phyloP scores from a whole-genome alignment of 1,284 basidiomycete species.

The Leccinum fallax region DNA sequence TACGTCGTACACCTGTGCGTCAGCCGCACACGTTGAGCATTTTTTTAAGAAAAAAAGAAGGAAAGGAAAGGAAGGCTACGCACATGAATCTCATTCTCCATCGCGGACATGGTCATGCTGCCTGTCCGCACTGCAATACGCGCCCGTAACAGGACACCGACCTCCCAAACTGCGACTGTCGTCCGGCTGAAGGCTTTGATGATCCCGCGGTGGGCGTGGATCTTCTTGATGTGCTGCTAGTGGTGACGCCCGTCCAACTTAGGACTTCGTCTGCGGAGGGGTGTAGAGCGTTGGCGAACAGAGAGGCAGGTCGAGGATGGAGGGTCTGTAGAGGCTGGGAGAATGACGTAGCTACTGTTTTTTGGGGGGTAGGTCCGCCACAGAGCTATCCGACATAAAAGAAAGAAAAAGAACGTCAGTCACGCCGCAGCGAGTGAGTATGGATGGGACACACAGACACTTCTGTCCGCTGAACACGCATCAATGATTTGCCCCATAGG shows the following conservation, averaged over 20 bases:
- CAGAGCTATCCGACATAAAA: constrained; percentile 44
- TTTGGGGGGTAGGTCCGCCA: constrained; percentile 77
- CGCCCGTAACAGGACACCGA: constrained; percentile 79
- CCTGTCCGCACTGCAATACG: constrained; percentile 42
- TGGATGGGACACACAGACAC: constrained; percentile 61
- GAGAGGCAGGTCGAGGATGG: constrained; percentile 80
- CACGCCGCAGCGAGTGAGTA: not conserved
- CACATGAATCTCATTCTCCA: constrained; percentile 91
- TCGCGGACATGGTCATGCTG: no score
- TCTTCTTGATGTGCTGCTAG: constrained; percentile 69
- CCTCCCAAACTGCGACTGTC: constrained; percentile 77
- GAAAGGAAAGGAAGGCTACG: constrained; percentile 32
- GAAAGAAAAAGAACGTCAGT: no score
- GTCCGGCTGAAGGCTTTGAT: constrained; percentile 88
- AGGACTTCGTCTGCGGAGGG: constrained; percentile 81
- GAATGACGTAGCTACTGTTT: constrained; percentile 79
- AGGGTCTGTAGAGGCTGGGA: constrained; percentile 73
- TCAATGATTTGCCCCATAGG: constrained; percentile 82
- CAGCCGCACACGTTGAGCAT: not conserved
- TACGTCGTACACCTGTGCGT: constrained; percentile 71
- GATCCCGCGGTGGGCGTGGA: constrained; percentile 85
- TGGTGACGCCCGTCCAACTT: constrained; percentile 49
- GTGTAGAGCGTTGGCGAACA: constrained; percentile 72
- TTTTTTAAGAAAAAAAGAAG: not conserved
- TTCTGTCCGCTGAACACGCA: constrained; percentile 77